Base-by-base conservation (phyloP, 2,329 filamentous ascomycete species). In the Periconia digitata region DNA sequence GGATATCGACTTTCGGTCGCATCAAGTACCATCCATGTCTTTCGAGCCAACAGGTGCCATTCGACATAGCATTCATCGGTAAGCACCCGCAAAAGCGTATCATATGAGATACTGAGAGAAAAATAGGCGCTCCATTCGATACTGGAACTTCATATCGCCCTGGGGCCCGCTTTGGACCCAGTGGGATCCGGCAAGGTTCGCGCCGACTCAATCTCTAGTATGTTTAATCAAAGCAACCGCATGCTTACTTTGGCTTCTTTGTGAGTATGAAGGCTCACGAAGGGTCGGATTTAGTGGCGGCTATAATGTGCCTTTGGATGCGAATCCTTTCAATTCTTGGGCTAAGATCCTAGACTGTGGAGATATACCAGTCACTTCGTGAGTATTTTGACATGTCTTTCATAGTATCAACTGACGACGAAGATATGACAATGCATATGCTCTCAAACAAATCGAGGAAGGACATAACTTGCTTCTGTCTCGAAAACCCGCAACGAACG, bases 51-150 rank as follows among this genome's bases (percentile, higher is more conserved):
- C 79, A 84, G 21, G 84, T 86, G 56, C 83, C 85, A 62, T 95
- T 87, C 60, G 90, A 95, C 56, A 92, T 95, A 71, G 90, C 90
- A 1, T 94, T 95, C 70, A 82, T 94, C 43, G 89, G 87, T 86
- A 69, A 43, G 74, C 21, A 8, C 8, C 8, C 6, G 18, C 18
- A 8, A 13, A 6, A 22, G 2, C 15, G 36, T 29, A 8, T 3
- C 10, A 18, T 23, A 32, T 13, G 27, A 4, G 17, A n/a, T 62
- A 3, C 47, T 60, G 43, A 57, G 21, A 40, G 13, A 8, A 6
- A 10, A 23, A 15, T 53, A 88, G 86, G 86, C 37, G 89, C 88
- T 35, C 89, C 90, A 0, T 94, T 94, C 59, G 90, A 95, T 67
- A 92, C 90, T 1, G 89, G 89, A 44, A 94, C 89, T 21, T 92